Base-by-base conservation (phyloP, 306 rosid species). In the Canavalia ensiformis region DNA sequence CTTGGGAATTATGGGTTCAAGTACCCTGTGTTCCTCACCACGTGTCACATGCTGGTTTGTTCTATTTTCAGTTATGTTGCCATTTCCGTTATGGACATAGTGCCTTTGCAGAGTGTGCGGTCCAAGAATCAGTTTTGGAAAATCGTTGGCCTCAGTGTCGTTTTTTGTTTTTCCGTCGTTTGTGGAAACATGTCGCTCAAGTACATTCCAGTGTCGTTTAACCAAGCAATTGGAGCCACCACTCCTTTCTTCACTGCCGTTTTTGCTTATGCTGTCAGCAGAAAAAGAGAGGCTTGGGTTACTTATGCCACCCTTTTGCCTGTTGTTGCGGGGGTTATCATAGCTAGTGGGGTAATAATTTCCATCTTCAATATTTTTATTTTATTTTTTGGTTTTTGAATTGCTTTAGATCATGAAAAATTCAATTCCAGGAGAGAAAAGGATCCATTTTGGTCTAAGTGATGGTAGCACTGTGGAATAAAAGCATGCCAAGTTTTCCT, bases 201-300 rank as follows among this genome's bases (percentile, higher is more conserved):
- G 47, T 87, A 76, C 49, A 83, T 87, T 4, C 86, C 90, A 0
- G 90, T 87, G 76, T 84, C 90, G 60, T 87, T 87, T 72, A 87
- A 87, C 35, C 90, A 87, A 41, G 88, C 90, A 5, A 60, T 87
- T 25, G 87, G 88, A 0, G 86, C 89, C 35, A 86, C 89, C 5
- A 86, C 87, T 0, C 87, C 89, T 0, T 80, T 86, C 78, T 83
- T 86, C 62, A 87, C 87, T 4, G 90, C 87, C 39, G 42, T 84
- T 81, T 87, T 84, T 41, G 90, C 90, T 3, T 84, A 81, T 64
- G 7, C 58, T 2, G 74, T 84, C 28, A 50, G 28, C 41, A 30
- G 34, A 3, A 84, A 84, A 65, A 72, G 86, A 29, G 90, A 87
- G 31, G 86, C 87, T 55, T 87, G 87, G 87, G 60, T 87, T 46